Evolutionary conservation across 352 stramenopile genomes (phyloP), one percentile per base, ranked within the genome.

Genomic region (Phytophthora macrochlamydospora): DNA sequence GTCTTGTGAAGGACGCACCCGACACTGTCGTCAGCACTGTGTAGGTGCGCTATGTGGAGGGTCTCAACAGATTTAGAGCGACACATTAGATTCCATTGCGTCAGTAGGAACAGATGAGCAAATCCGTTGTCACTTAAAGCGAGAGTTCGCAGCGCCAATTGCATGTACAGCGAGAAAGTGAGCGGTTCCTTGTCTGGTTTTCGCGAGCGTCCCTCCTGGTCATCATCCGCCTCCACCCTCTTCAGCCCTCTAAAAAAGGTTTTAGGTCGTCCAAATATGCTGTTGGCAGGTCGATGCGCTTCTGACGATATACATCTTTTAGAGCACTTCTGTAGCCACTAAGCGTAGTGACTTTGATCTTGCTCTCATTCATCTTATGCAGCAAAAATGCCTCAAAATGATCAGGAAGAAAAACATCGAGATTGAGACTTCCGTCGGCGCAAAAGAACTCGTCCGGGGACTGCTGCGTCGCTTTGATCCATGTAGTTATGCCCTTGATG

Each of bases 61-160:
- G 43, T 49, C 12, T 62, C 44, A 2, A 54, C 55, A n/a, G 56
- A 51, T 4, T 51, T 51, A 3, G 46, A 63, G 12, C 46, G 56
- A 24, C 56, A 56, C 56, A 63, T 63, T 1, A 63, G 33, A 24
- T 63, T 63, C 45, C 46, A 63, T 35, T 63, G 56, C 4, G 56
- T 43, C 24, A 63, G 2, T n/a, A 63, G 11, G 24, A 63, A 56
- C 11, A 63, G 37, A 51, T 51, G 33, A 5, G 18, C 11, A n/a
- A 63, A 56, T 0, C 56, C 46, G 18, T 56, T 56, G 13, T 63
- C 56, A 24, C 31, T 29, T 4, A 63, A 7, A 4, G 2, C 18
- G 0, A 63, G 14, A 5, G 35, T 63, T 7, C 29, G 45, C 28
- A 51, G 24, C 7, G 56, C 56, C 5, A 63, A 9, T 11, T 42